phyloP scores from a whole-genome alignment of 2,329 filamentous ascomycete species.

The Exophiala calicioides region DNA sequence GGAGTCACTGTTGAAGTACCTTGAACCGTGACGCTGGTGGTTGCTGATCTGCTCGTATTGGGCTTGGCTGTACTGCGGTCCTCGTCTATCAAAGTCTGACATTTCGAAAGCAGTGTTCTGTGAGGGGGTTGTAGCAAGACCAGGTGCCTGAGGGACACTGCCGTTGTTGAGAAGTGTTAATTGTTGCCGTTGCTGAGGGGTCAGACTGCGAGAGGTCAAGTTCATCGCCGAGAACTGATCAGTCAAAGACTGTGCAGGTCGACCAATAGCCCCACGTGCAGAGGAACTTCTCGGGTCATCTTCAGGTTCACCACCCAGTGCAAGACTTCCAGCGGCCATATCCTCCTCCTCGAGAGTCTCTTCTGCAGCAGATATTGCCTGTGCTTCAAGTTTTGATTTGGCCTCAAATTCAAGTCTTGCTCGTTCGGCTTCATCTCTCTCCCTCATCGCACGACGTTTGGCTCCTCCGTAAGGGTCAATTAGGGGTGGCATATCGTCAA shows the following conservation, averaged over 20 bases:
- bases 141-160: slow-evolving; percentile 61
- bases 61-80: slow-evolving; percentile 66
- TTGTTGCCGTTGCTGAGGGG: slow-evolving; percentile 76
- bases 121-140: slow-evolving; percentile 47
- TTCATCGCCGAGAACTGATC: slow-evolving; percentile 57
- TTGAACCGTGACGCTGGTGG: slow-evolving; percentile 78
- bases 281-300: slow-evolving; percentile 54
- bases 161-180: slow-evolving; percentile 64
- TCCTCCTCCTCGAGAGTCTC: slow-evolving; percentile 66
- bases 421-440: slow-evolving; percentile 66
- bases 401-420: slow-evolving; percentile 56
- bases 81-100: slow-evolving; percentile 54
- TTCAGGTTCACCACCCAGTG: slow-evolving; percentile 90
- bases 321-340: slow-evolving; percentile 79
- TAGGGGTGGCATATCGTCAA: slow-evolving; percentile 68
- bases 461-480: slow-evolving; percentile 82
- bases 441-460: slow-evolving; percentile 74
- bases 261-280: slow-evolving; percentile 65
- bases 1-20: slow-evolving; percentile 79
- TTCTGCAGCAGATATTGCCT: slow-evolving; percentile 34
- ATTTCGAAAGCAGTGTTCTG: slow-evolving; percentile 32
- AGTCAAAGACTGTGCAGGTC: slow-evolving; percentile 64
- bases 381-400: slow-evolving; percentile 54
- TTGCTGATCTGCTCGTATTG: slow-evolving; percentile 55
- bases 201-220: slow-evolving; percentile 71